Base-by-base conservation (phyloP, 257 asterid genomes). In the Primulina huaijiensis region DNA sequence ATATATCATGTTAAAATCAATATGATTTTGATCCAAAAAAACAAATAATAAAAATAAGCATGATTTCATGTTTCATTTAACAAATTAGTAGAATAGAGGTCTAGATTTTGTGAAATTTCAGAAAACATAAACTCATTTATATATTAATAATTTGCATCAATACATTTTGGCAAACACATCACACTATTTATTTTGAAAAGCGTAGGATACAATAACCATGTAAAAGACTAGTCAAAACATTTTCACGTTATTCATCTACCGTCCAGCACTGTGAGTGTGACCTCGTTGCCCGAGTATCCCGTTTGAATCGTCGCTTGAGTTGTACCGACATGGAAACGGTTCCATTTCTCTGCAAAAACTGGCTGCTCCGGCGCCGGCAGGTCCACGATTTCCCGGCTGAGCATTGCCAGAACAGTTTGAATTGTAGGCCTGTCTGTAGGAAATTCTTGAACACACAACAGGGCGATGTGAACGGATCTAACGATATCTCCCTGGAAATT, bases 361-460 rank as follows among this genome's bases (percentile, higher is more conserved):
- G 88, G 88, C 61, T 75, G 84, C 73, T 81, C 82, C 10, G 86
- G 88, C 30, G 11, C 11, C 2, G 84, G 82, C 57, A 84, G 69
- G 25, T 76, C 81, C 63, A 76, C 62, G 5, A 84, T 78, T 56
- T 84, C 88, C 16, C 81, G 74, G 74, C 78, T 72, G 14, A 84
- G 81, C 86, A 84, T 84, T 19, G 82, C 50, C 0, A 84, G 76
- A 69, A 85, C 86, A 12, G 72, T 67, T 20, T 84, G 81, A 77
- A 85, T 83, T 1, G 80, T 38, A 0, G 97, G 88, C 31, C 91
- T 73, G 25, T 84, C 85, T 25, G 30, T 64, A 0, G 85, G 81
- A 40, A 69, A 67, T 72, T 90, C 86, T 60, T 90, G 88, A 20
- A 90, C 86, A 50, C 86, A 88, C 67, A 90, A 25, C 50, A 88